Evolutionary conservation across 306 rosid genomes (phyloP), one percentile per base, ranked within the genome.

Genomic region (Luffa aegyptiaca): DNA sequence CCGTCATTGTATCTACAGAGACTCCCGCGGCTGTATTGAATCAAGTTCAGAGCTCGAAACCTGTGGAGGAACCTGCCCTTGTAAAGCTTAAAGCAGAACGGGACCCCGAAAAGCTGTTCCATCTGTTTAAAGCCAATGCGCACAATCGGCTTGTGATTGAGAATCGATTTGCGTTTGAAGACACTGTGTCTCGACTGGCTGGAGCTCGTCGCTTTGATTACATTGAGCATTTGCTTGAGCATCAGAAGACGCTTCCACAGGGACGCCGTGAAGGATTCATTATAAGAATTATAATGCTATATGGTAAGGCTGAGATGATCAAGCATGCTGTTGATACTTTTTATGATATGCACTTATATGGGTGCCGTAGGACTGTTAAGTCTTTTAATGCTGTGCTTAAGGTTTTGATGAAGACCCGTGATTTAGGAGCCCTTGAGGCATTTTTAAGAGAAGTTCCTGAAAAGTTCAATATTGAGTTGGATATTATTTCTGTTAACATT

Each of bases 241-340:
- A 90, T 36, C 97, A 92, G 89, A 89, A 85, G 78, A 84, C 81
- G 6, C 90, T 92, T 41, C 95, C 92, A 0, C 97, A 90, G 45
- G 90, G 92, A 13, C 91, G 92, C 57, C 91, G 93, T 2, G 96
- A 92, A 76, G 96, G 96, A 39, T 90, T 92, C 78, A 51, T 92
- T 44, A 85, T 90, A 53, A 70, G 97, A 70, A 89, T 92, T 69
- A 92, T 92, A 53, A 76, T 83, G 59, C 76, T 92, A 59, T 92
- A 92, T 82, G 96, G 96, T 55, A 89, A 88, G 62, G 93, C 91
- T 57, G 96, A 93, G 72, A 90, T 92, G 96, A 81, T 82, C 33
- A 36, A 81, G 39, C 90, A 89, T 79, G 97, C 97, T 10, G 5
- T 90, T 49, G 80, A 87, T 41, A 87, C 93, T 52, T 92, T 90